A percentile compares a stretch with the other conserved stretches of the same genome.
Evolutionary conservation across 83 land plant genomes (phyloP).

Genomic region (Thuja plicata): DNA sequence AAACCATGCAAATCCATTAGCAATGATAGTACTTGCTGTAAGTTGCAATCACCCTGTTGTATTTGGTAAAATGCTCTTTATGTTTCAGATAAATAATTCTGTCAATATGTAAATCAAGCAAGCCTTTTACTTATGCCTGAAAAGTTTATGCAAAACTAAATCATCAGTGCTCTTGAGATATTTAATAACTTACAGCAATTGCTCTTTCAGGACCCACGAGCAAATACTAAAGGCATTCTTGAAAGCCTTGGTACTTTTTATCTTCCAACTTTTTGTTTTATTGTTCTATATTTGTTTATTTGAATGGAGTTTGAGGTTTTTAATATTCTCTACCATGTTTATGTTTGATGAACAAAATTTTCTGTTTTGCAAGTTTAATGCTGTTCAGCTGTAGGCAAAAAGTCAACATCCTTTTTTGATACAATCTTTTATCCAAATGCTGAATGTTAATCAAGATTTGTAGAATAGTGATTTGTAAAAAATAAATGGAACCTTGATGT

Average conservation of each 20-base stretch:
- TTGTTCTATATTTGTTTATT: neutral
- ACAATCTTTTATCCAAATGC: neutral
- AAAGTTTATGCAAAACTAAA: neutral
- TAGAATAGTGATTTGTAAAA: neutral
- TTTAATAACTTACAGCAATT: neutral
- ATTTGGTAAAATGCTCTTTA: neutral
- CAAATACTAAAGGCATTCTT: conserved; percentile 32
- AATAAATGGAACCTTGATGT: neutral
- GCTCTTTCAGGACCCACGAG: conserved; percentile 24
- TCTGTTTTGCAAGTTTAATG: neutral
- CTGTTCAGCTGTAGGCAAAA: neutral
- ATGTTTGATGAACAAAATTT: neutral
- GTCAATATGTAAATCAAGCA: neutral
- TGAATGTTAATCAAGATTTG: neutral
- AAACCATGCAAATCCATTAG: conserved; percentile 25
- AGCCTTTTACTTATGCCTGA: neutral
- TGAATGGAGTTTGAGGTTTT: neutral
- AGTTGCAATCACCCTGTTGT: neutral
- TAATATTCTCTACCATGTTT: neutral
- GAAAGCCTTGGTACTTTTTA: conserved; percentile 33
- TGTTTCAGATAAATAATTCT: neutral
- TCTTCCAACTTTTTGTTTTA: neutral
- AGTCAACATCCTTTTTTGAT: neutral
- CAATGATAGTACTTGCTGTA: conserved; percentile 42
- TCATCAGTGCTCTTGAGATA: neutral